Percentiles rank a stretch among this genome's conserved stretches.
These are phyloP conservation scores for Ramalina peruviana DNA, from an alignment of 495 filamentous ascomycete genomes.

Conservation along the genomic window DNA sequence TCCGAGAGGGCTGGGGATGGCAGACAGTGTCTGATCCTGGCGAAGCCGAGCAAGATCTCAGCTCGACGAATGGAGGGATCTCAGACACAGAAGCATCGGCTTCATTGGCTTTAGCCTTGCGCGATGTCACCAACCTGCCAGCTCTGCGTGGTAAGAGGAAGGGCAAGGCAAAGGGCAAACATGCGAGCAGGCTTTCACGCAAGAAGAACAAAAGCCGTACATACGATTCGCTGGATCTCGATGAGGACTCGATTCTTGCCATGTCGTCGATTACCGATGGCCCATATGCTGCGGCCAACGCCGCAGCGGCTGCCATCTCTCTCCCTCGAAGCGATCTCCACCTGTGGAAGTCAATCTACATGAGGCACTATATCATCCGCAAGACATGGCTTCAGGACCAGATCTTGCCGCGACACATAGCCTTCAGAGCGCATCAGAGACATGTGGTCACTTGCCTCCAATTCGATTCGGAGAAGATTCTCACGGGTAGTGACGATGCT, in stretches of 20 bases:
- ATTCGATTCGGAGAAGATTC: constrained; percentile 93
- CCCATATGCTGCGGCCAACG: constrained; percentile 71
- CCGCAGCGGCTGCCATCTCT: constrained; percentile 66
- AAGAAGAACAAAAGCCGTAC: constrained; percentile 13
- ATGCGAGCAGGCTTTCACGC: constrained; percentile 11
- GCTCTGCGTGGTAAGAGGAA: constrained; percentile 38
- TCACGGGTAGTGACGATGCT: constrained; percentile 95
- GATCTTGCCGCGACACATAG: constrained; percentile 81
- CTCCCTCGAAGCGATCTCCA: constrained; percentile 75
- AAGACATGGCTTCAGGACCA: constrained; percentile 79
- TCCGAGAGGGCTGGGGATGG: constrained; percentile 98
- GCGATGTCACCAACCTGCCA: constrained; percentile 2
- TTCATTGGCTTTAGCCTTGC: neutral
- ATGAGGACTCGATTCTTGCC: constrained; percentile 6
- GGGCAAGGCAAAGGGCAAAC: constrained; percentile 18
- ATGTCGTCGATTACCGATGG: constrained; percentile 43
- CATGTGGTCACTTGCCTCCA: constrained; percentile 97
- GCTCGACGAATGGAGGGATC: constrained; percentile 30
- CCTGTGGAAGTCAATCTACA: constrained; percentile 92
- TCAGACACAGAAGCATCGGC: constrained; percentile 31
- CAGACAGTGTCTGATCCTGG: constrained; percentile 67
- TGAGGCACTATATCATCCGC: constrained; percentile 76
- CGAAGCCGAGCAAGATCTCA: constrained; percentile 70
- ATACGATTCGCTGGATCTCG: constrained; percentile 8
- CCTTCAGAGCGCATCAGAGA: constrained; percentile 86